Percentiles rank a stretch among this genome's conserved stretches.
Evolutionary conservation across 2,329 filamentous ascomycete species (phyloP).

Genomic region (Nigrospora oryzae): DNA sequence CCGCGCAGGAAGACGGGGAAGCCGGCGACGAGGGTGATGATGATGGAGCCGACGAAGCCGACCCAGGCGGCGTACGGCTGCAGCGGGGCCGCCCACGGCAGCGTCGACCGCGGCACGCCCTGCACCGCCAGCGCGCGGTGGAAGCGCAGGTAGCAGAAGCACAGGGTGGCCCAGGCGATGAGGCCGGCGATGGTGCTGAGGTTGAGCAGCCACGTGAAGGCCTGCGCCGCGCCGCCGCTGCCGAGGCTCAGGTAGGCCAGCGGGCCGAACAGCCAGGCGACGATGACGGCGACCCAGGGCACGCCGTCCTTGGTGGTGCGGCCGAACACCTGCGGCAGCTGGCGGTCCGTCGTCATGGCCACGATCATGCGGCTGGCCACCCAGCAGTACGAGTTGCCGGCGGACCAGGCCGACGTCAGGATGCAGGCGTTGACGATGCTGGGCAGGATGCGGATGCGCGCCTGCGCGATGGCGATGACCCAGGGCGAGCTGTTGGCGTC

Average conservation of each 20-base stretch:
- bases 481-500: conserved; percentile 38
- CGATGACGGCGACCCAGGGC: conserved; percentile 31
- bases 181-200: conserved; percentile 5
- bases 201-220: conserved; percentile 10
- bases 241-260: conserved; percentile 28
- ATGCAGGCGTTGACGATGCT: conserved; percentile 42
- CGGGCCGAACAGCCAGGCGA: conserved; percentile 26
- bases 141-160: conserved; percentile 7
- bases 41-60: conserved; percentile 5
- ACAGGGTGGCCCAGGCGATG: conserved; percentile 7
- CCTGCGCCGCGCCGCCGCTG: conserved; percentile 6
- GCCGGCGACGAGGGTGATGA: conserved; percentile 15
- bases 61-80: conserved; percentile 7
- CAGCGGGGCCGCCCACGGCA: conserved; percentile 5
- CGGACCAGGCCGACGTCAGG: conserved; percentile 27
- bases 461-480: conserved; percentile 55
- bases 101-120: conserved; percentile 1
- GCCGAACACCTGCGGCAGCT: conserved; percentile 25
- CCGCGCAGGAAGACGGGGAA: conserved; percentile 18
- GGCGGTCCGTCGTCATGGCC: conserved; percentile 7
- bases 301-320: conserved; percentile 28
- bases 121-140: conserved; percentile 5
- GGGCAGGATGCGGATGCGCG: conserved; percentile 51
- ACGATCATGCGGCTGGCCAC: conserved; percentile 17
- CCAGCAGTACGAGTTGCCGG: conserved; percentile 31